Percentiles rank a stretch among this genome's conserved stretches.
These are phyloP conservation scores for Lyophyllum atratum DNA, from an alignment of 768 basidiomycete genomes.

Conservation along the genomic window DNA sequence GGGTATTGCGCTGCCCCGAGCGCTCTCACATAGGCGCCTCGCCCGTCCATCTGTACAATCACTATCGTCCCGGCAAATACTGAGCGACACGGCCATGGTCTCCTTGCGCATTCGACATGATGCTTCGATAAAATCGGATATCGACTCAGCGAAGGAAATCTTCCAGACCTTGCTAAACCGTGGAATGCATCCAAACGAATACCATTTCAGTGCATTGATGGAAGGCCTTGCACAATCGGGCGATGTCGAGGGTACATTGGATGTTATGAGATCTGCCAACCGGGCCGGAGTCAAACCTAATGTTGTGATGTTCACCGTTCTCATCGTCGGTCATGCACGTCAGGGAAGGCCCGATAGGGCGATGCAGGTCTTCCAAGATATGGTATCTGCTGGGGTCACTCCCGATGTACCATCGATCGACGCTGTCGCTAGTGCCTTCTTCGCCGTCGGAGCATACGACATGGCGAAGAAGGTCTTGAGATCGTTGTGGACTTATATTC, in stretches of 20 bases:
- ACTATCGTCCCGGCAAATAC: slow-evolving; percentile 47
- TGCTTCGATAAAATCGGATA: slow-evolving; percentile 51
- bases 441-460: slow-evolving; percentile 51
- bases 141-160: slow-evolving; percentile 50
- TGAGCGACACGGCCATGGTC: slow-evolving; percentile 57
- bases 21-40: slow-evolving; percentile 29
- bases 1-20: slow-evolving; percentile 39
- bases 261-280: slow-evolving; percentile 53
- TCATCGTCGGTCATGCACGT: slow-evolving; percentile 73
- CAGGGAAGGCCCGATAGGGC: slow-evolving; percentile 56
- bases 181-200: slow-evolving; percentile 70
- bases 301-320: slow-evolving; percentile 73
- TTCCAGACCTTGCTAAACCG: slow-evolving; percentile 63
- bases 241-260: slow-evolving; percentile 57
- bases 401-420: slow-evolving; percentile 77
- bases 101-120: slow-evolving; percentile 67
- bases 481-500: slow-evolving; percentile 64
- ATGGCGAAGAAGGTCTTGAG: slow-evolving; percentile 57
- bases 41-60: slow-evolving; percentile 46
- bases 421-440: slow-evolving; percentile 69
- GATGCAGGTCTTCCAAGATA: slow-evolving; percentile 55
- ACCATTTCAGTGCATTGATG: slow-evolving; percentile 78
- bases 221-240: slow-evolving; percentile 67
- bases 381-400: slow-evolving; percentile 59
- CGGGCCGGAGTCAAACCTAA: slow-evolving; percentile 56